Conservation (phyloP, 1,284 basidiomycete species). For the Vanrija sp. region DNA sequence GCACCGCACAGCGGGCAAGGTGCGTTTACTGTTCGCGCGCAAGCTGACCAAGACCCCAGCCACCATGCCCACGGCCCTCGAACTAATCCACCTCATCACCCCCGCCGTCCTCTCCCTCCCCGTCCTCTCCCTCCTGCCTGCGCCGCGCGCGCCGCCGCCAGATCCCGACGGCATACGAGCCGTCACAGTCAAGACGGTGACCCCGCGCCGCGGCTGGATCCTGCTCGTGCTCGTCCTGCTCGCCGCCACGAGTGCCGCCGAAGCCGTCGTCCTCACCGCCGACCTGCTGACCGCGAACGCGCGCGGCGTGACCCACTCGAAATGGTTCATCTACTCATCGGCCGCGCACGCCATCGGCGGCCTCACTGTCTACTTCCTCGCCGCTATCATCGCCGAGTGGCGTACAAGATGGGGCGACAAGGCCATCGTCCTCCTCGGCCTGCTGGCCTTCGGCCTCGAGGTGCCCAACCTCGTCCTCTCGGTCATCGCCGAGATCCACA, state of each 20-base stretch:
- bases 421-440: slow-evolving; percentile 25
- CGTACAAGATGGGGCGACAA: slow-evolving; percentile 33
- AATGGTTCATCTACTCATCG: slow-evolving; percentile 11
- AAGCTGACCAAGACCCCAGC: not conserved
- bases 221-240: slow-evolving; percentile 30
- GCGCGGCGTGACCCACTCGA: slow-evolving; percentile 3
- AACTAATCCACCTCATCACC: slow-evolving; percentile 13
- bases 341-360: slow-evolving; percentile 31
- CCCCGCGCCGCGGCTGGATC: slow-evolving; percentile 36
- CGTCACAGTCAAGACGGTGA: slow-evolving; percentile 36
- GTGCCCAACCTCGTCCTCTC: slow-evolving; percentile 35
- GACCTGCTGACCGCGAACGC: slow-evolving; percentile 20
- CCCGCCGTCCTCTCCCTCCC: slow-evolving; percentile 36
- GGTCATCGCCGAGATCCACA: slow-evolving; percentile 27
- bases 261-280: slow-evolving; percentile 25
- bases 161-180: slow-evolving; percentile 30
- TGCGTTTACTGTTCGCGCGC: not conserved
- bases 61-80: slow-evolving; percentile 16
- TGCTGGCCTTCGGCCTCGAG: slow-evolving; percentile 32
- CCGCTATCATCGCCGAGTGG: slow-evolving; percentile 33
- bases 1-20: not conserved
- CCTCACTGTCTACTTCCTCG: slow-evolving; percentile 28
- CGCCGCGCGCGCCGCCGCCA: not conserved
- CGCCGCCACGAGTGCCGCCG: slow-evolving; percentile 25
- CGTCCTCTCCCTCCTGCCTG: slow-evolving; percentile 21